Conservation (phyloP, 441 rosid species). For the Pelargonium fulgidum region DNA sequence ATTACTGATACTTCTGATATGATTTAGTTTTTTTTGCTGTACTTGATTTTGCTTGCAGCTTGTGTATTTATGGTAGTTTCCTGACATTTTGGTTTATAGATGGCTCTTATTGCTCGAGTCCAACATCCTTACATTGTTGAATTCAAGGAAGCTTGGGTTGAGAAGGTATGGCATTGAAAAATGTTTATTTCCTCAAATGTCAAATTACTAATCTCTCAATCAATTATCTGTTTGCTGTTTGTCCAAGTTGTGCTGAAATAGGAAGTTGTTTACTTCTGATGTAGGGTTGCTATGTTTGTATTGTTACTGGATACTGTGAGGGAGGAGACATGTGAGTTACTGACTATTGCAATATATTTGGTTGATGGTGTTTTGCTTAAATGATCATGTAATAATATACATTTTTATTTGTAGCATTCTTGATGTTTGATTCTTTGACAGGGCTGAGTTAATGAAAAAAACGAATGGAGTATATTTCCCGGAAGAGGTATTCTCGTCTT, state of each 20-base stretch:
- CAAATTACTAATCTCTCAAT: background rate
- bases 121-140: constrained; percentile 86
- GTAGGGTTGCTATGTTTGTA: constrained; percentile 97
- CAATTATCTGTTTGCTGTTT: background rate
- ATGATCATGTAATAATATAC: too few relatives aligned
- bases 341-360: too few relatives aligned
- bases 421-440: constrained; percentile 26
- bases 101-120: constrained; percentile 83
- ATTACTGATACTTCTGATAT: too few relatives aligned
- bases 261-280: constrained; percentile 18
- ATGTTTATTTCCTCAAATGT: background rate
- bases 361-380: too few relatives aligned
- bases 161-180: constrained; percentile 44
- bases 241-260: background rate
- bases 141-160: constrained; percentile 99
- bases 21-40: background rate
- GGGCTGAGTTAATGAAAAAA: constrained; percentile 94
- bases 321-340: constrained; percentile 85
- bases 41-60: background rate
- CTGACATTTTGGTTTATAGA: constrained; percentile 33
- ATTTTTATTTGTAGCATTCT: too few relatives aligned
- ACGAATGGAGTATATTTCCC: constrained; percentile 77
- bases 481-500: constrained; percentile 40
- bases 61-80: background rate
- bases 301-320: constrained; percentile 97